These are phyloP conservation scores for Eragrostis tef DNA, from an alignment of 202 grass and related monocot genomes.

Conservation along the genomic window DNA sequence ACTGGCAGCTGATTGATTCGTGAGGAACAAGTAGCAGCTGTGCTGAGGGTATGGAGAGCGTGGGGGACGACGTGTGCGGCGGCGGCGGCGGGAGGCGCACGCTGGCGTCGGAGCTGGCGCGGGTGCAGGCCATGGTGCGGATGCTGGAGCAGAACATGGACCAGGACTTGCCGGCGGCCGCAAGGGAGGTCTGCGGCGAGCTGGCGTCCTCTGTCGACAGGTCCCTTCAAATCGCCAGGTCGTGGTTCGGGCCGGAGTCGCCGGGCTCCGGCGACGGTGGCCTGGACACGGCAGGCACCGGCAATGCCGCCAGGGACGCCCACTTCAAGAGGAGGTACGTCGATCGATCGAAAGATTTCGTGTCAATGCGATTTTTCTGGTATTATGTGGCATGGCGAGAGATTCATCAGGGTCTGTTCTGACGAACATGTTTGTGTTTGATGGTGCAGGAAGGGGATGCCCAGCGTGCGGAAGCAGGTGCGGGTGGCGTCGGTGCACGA, in stretches of 20 bases:
- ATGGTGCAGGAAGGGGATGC: constrained; percentile 59
- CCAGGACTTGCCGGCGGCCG: constrained; percentile 3
- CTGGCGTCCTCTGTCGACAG: constrained; percentile 57
- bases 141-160: constrained; percentile 61
- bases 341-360: not conserved
- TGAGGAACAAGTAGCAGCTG: not conserved
- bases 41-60: not conserved
- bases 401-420: not conserved
- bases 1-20: not conserved
- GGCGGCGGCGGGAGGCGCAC: constrained; percentile 8
- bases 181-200: constrained; percentile 49
- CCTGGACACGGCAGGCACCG: constrained; percentile 37
- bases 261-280: constrained; percentile 8
- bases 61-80: constrained; percentile 6
- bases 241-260: constrained; percentile 11
- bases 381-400: not conserved
- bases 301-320: constrained; percentile 41
- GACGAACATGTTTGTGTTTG: not conserved
- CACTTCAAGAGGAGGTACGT: constrained; percentile 67
- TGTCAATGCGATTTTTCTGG: too few relatives aligned
- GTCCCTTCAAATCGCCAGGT: constrained; percentile 58
- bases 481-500: constrained; percentile 49
- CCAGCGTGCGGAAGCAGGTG: constrained; percentile 57
- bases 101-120: constrained; percentile 65
- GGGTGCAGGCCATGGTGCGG: constrained; percentile 53